A percentile compares a stretch with the other conserved stretches of the same genome.
These are phyloP conservation scores for Herpetomonas samuelpessoai DNA, from an alignment of 208 protist species.

Conservation along the genomic window DNA sequence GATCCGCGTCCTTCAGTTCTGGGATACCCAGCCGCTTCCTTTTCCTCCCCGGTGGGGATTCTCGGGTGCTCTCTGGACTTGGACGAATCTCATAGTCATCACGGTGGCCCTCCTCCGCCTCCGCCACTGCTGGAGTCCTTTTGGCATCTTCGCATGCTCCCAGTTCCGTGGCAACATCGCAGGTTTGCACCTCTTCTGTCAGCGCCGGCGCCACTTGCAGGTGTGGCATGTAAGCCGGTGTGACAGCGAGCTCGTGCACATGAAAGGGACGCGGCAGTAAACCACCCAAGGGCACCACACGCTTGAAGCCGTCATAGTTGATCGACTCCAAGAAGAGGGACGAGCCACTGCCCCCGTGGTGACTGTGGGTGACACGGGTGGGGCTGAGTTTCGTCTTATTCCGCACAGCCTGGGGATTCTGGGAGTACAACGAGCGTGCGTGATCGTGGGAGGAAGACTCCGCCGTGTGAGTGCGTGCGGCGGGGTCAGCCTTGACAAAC, in stretches of 20 bases:
- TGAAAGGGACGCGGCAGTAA: constrained; percentile 60
- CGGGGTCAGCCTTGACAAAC: constrained; percentile 52
- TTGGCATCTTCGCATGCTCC: no score
- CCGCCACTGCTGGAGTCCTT: no score
- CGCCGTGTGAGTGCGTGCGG: constrained; percentile 12
- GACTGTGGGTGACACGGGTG: constrained; percentile 18
- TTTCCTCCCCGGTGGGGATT: no score
- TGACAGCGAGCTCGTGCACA: constrained; percentile 24
- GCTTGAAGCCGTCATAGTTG: constrained; percentile 75
- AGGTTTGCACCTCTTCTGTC: constrained; percentile 11
- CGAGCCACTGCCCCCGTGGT: constrained; percentile 14
- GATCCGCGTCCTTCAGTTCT: constrained; percentile 55
- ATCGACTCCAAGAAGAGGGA: constrained; percentile 48
- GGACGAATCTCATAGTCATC: no score
- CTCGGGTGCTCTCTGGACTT: no score
- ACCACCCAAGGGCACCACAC: constrained; percentile 57
- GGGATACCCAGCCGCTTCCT: constrained; percentile 21
- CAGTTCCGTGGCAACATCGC: background rate
- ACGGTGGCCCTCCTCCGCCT: no score
- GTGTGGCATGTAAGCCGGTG: constrained; percentile 59
- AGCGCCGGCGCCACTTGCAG: constrained; percentile 37
- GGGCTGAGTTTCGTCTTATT: constrained; percentile 11
- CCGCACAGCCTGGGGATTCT: constrained; percentile 2
- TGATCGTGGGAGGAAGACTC: constrained; percentile 9
- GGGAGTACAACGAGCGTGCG: constrained; percentile 22